phyloP scores from a whole-genome alignment of 192 early-diverging fungal species.

The Linnemannia hyalina region DNA sequence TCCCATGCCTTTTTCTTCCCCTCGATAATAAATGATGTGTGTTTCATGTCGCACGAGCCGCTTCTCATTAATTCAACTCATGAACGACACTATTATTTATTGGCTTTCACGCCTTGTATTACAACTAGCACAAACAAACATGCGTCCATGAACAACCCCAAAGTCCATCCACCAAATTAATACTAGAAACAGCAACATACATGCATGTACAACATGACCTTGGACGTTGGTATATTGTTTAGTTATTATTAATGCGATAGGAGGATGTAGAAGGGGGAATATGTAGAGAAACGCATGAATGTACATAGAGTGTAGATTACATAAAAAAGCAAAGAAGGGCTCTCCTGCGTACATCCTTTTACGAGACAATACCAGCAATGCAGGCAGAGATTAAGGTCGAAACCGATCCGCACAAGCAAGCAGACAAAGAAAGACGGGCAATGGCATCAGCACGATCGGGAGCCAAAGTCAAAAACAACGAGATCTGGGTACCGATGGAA shows the following conservation, averaged over 20 bases:
- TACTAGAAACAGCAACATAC: neutral
- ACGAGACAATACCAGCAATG: conserved; percentile 80
- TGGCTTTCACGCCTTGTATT: no score
- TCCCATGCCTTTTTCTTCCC: no score
- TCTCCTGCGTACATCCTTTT: conserved; percentile 12
- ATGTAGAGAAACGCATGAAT: neutral
- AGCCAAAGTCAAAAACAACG: conserved; percentile 79
- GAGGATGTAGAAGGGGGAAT: neutral
- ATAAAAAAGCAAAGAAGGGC: neutral
- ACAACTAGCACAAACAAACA: no score
- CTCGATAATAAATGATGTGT: no score
- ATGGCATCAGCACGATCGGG: conserved; percentile 79
- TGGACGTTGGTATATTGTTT: neutral
- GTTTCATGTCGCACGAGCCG: no score
- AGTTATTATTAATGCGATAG: neutral
- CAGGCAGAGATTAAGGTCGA: conserved; percentile 85
- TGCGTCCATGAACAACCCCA: no score
- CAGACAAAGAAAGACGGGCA: conserved; percentile 79
- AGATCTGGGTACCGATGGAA: conserved; percentile 88
- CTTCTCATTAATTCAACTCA: no score
- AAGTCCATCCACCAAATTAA: no score
- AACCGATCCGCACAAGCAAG: conserved; percentile 83
- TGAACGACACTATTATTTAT: no score
- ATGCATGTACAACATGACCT: neutral
- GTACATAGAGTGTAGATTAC: no score